phyloP scores from a whole-genome alignment of 306 rosid genomes.

The Vachellia collinsii region DNA sequence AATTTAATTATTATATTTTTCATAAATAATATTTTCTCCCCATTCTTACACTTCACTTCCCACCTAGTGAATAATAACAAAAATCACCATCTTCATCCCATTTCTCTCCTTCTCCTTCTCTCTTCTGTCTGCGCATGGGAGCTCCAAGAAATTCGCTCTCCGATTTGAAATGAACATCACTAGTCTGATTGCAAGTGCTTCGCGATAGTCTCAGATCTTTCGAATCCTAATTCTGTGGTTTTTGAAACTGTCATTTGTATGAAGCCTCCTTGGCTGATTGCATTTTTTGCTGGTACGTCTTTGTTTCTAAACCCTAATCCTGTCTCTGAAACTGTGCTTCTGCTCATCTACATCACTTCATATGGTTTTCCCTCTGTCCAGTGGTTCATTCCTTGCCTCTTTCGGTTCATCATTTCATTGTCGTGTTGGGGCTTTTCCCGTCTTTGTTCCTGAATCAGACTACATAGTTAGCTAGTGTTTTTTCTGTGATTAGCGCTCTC shows the following conservation, averaged over 20 bases:
- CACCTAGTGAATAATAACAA: conserved; percentile 1
- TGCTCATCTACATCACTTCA: not conserved
- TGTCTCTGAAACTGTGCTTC: not conserved
- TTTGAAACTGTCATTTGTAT: conserved; percentile 37
- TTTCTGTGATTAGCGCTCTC: conserved; percentile 24
- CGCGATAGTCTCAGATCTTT: conserved; percentile 45
- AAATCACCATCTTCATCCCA: conserved; percentile 36
- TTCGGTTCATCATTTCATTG: conserved; percentile 6
- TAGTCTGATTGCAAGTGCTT: conserved; percentile 16
- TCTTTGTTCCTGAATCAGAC: conserved; percentile 39
- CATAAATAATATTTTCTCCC: conserved; percentile 23
- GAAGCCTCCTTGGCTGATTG: conserved; percentile 61
- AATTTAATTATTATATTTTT: conserved; percentile 27
- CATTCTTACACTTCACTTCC: conserved; percentile 1
- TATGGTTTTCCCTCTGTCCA: conserved; percentile 1
- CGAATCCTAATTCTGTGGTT: conserved; percentile 44
- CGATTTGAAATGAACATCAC: conserved; percentile 37
- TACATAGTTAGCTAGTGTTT: conserved; percentile 23
- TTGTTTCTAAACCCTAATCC: conserved; percentile 54
- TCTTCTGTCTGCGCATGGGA: conserved; percentile 28
- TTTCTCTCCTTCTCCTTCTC: conserved; percentile 22
- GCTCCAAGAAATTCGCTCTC: conserved; percentile 42
- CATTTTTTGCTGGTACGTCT: conserved; percentile 54
- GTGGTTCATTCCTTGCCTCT: not conserved
- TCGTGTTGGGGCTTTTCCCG: conserved; percentile 18